Conservation (phyloP, 352 stramenopile genomes). For the Phytophthora multivora region DNA sequence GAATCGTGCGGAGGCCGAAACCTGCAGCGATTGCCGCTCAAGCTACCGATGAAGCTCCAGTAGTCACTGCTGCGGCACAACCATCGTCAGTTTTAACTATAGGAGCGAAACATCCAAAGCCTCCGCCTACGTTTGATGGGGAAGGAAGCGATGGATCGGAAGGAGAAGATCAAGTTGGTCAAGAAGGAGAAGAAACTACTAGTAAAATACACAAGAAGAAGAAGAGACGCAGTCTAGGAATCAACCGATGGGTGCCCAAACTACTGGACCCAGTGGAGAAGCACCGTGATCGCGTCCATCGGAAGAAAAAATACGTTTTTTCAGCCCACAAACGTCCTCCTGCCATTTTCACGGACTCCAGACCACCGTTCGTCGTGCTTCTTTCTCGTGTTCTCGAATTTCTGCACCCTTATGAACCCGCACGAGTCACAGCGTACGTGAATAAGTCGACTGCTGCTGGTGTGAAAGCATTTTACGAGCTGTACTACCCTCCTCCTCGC, state of each 20-base stretch:
- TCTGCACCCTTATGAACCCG: slow-evolving; percentile 37
- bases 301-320: slow-evolving; percentile 25
- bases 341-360: slow-evolving; percentile 30
- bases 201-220: slow-evolving; percentile 28
- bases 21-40: slow-evolving; percentile 10
- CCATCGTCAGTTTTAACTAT: not conserved
- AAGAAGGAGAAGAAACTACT: not conserved
- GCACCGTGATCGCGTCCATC: slow-evolving; percentile 38
- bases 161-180: slow-evolving; percentile 2
- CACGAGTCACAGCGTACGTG: slow-evolving; percentile 31
- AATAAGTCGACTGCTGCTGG: slow-evolving; percentile 38
- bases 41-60: not conserved
- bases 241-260: slow-evolving; percentile 49
- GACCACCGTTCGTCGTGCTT: slow-evolving; percentile 22
- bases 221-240: slow-evolving; percentile 14
- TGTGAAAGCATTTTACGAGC: slow-evolving; percentile 45
- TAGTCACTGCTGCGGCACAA: not conserved
- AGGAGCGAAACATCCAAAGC: slow-evolving; percentile 12
- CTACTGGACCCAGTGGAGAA: slow-evolving; percentile 44
- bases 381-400: slow-evolving; percentile 47
- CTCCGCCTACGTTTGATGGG: slow-evolving; percentile 14
- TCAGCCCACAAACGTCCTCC: slow-evolving; percentile 13
- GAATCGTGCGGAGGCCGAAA: slow-evolving; percentile 16
- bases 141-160: slow-evolving; percentile 28
- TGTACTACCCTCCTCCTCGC: slow-evolving; percentile 44